Evolutionary conservation across 2,329 filamentous ascomycete genomes (phyloP), one percentile per base, ranked within the genome.

Genomic region (Trichoderma guizhouense): DNA sequence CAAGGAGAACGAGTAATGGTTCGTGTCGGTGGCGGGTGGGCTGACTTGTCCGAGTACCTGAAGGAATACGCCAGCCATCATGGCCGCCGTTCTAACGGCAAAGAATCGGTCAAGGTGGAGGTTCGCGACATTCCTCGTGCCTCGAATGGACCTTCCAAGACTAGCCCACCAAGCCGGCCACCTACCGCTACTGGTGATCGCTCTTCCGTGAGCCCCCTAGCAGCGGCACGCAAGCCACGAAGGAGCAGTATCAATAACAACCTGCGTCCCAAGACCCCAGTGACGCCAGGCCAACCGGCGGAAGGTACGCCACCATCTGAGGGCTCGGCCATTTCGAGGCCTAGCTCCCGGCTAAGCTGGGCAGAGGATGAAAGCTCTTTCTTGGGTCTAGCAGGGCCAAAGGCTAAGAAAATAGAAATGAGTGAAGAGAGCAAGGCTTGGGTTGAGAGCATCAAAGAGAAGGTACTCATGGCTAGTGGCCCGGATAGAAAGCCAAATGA

Each of bases 21-120:
- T 8, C 92, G 96, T 43, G 95, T 99, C 14, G 96, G 96, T 14
- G 96, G 96, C 72, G 96, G 96, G n/a, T 99, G 96, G 96, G 94
- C 95, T 15, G 96, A 99, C 81, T 85, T 99, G 24, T 95, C 93
- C 47, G 96, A 98, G 81, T 99, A 98, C 78, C 86, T 99, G 55
- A 92, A 94, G 76, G 94, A 97, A 80, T 99, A 98, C 77, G 95
- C 94, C 8, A 90, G 91, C 72, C 96, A 99, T 79, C 96, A 99
- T 79, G 93, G 93, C 57, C 91, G 93, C n/a, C 90, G 89, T 55
- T 88, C 88, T 66, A 80, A 83, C 72, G 81, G 81, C 69, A 78
- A 79, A 34, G 79, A 79, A 12, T 85, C 86, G 63, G 83, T 86
- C 43, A 88, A 86, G 77, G 85, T 91, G 9, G 89, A 91, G 76